Conservation (phyloP, 805 yeast genomes). For the Saturnispora saitoi region DNA sequence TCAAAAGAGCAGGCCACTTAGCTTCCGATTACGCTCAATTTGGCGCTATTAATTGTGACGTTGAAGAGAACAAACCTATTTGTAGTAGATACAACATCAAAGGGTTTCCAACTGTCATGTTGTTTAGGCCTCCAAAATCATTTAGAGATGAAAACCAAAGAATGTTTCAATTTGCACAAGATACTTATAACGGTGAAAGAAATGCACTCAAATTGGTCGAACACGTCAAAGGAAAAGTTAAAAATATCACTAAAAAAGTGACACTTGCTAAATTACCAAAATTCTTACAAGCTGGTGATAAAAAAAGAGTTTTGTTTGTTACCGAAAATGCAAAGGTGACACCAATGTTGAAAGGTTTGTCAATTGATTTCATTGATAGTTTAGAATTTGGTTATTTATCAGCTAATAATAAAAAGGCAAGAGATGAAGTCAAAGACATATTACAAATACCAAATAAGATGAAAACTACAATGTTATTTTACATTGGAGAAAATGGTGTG, state of each 20-base stretch:
- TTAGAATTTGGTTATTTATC: conserved; percentile 39
- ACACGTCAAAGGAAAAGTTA: conserved; percentile 48
- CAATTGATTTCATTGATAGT: conserved; percentile 54
- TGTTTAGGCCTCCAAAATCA: conserved; percentile 74
- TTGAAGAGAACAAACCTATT: conserved; percentile 51
- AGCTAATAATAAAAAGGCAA: conserved; percentile 12
- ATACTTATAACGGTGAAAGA: conserved; percentile 55
- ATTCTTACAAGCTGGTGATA: conserved; percentile 9
- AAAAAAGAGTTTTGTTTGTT: conserved; percentile 41
- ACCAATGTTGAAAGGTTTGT: conserved; percentile 54
- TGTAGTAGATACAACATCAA: conserved; percentile 58
- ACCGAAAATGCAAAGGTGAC: conserved; percentile 42
- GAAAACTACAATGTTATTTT: conserved; percentile 20
- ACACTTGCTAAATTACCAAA: conserved; percentile 27
- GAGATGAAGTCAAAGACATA: conserved; percentile 10
- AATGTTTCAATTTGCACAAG: conserved; percentile 24
- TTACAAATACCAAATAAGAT: conserved; percentile 11
- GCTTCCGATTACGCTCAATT: conserved; percentile 52
- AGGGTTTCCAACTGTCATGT: conserved; percentile 80
- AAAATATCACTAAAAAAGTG: conserved; percentile 55
- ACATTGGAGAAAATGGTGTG: conserved; percentile 16
- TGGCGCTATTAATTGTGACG: conserved; percentile 84
- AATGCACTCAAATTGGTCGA: conserved; percentile 44
- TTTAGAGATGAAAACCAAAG: conserved; percentile 3
- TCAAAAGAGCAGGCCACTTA: conserved; percentile 51